Evolutionary conservation across 1,284 basidiomycete species (phyloP).

Genomic region (Trichosporon coremiiforme): DNA sequence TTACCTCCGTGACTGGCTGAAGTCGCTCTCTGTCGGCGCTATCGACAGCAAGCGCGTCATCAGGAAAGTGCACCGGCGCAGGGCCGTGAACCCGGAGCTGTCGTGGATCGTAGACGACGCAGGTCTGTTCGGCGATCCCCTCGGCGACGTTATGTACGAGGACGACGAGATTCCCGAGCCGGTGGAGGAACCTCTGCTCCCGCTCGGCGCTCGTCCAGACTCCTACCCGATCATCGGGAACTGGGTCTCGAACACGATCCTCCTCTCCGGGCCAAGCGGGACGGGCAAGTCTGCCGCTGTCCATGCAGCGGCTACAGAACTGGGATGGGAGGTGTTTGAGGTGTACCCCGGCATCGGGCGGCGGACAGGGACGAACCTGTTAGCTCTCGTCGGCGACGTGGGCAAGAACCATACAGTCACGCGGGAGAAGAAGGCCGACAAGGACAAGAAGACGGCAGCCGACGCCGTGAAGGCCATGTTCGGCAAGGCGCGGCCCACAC

Average conservation of each 20-base stretch:
- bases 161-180: constrained; percentile 36
- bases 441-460: constrained; percentile 22
- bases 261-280: constrained; percentile 80
- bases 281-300: constrained; percentile 90
- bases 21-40: constrained; percentile 64
- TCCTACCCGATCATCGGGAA: constrained; percentile 40
- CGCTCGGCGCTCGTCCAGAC: constrained; percentile 33
- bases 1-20: constrained; percentile 82
- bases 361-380: constrained; percentile 76
- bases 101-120: constrained; percentile 57
- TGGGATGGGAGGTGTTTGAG: constrained; percentile 96
- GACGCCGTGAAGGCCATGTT: constrained; percentile 25
- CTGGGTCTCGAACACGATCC: constrained; percentile 74
- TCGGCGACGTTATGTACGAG: constrained; percentile 32
- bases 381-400: constrained; percentile 84
- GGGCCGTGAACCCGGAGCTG: constrained; percentile 31
- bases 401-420: constrained; percentile 83
- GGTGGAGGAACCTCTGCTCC: constrained; percentile 34
- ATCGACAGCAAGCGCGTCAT: constrained; percentile 48
- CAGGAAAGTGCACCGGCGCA: constrained; percentile 35
- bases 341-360: constrained; percentile 93
- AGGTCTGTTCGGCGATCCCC: constrained; percentile 41
- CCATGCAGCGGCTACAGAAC: constrained; percentile 87
- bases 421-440: constrained; percentile 23
- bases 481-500: not conserved